Evolutionary conservation across 257 asterid species (phyloP).

Genomic region (Salvia miltiorrhiza): DNA sequence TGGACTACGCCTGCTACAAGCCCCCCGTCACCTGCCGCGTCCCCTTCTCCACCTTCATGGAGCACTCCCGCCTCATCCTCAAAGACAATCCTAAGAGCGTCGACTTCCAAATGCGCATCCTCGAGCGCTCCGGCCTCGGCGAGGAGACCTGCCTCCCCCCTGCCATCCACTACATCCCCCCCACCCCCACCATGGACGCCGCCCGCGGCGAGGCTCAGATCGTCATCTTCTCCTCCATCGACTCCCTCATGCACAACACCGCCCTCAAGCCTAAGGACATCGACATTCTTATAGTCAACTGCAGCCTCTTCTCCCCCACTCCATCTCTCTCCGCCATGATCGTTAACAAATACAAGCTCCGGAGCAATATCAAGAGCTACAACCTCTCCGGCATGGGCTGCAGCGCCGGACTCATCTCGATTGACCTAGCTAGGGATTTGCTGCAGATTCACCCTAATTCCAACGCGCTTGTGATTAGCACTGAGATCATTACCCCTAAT

Average conservation of each 20-base stretch:
- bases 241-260: constrained; percentile 31
- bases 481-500: constrained; percentile 52
- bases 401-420: constrained; percentile 53
- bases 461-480: constrained; percentile 41
- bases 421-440: constrained; percentile 48
- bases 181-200: constrained; percentile 44
- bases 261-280: constrained; percentile 39
- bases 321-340: constrained; percentile 62
- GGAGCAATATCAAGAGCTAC: constrained; percentile 46
- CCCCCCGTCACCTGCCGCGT: constrained; percentile 53
- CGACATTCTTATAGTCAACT: constrained; percentile 45
- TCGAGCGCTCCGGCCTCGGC: constrained; percentile 64
- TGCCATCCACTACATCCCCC: constrained; percentile 51
- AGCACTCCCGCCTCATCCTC: constrained; percentile 41
- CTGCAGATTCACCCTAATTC: constrained; percentile 51
- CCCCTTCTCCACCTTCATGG: constrained; percentile 60
- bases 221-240: constrained; percentile 43
- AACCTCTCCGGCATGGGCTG: constrained; percentile 65
- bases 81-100: constrained; percentile 45
- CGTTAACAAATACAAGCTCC: constrained; percentile 43
- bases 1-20: constrained; percentile 56
- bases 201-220: constrained; percentile 47
- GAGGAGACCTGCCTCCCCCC: constrained; percentile 58
- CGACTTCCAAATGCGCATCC: constrained; percentile 58
- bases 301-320: constrained; percentile 61